Evolutionary conservation across 192 early-diverging fungal genomes (phyloP), one percentile per base, ranked within the genome.

Genomic region (Coemansia sp.): DNA sequence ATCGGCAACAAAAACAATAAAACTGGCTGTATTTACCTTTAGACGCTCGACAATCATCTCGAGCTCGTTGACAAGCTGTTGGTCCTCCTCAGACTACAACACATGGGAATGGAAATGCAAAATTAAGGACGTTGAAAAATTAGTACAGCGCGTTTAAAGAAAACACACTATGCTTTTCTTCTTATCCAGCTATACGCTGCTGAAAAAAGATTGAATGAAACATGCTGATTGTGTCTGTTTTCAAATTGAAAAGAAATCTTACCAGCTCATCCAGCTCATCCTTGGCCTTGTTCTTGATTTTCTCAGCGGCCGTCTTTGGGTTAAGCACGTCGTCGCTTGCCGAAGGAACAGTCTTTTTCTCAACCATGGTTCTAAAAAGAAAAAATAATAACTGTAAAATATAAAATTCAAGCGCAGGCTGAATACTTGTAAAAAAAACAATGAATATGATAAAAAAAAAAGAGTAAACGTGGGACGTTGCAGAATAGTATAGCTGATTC

Each of bases 1-100:
- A 25, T 25, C 22, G 22, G 22, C 56, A 61, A 62, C 14, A 58
- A 48, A 22, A 14, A 31, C 40, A 36, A 22, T 12, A 29, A 3
- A 25, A 25, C 22, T 25, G 22, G 22, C 22, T 25, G 22, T 57
- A 33, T 54, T 70, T 81, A 81, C 96, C 89, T 95, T 88, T 42
- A 99, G 86, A 40, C 97, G 84, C 66, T 94, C 91, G 30, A 99
- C 90, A 48, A 97, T 84, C 92, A 97, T 91, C 64, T 97, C 96
- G 36, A 99, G 86, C 80, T 99, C 94, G 67, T 76, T 85, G 72
- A 96, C 95, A 29, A 99, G 84, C 73, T 92, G 89, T 71, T 89
- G 88, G 84, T 99, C 97, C 82, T 99, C 97, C 83, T 99, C 97
- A 32, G 94, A 95, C 96, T 95, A 72, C 25, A 69, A 4, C 0